Evolutionary conservation across 2,329 filamentous ascomycete species (phyloP).

Genomic region (Fusarium sp.): DNA sequence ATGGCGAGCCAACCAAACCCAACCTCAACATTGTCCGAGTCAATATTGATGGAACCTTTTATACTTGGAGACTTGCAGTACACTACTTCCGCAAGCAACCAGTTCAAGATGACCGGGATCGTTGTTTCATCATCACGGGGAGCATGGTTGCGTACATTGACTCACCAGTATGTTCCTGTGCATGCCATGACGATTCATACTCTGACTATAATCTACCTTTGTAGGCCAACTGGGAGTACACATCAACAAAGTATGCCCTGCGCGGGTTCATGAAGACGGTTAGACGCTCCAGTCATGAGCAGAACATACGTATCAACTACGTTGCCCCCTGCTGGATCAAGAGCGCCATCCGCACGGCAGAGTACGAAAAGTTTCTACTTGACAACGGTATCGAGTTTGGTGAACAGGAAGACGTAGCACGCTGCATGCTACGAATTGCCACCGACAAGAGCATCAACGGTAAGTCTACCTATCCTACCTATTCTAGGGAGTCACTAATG

Average conservation of each 20-base stretch:
- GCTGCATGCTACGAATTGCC: constrained; percentile 50
- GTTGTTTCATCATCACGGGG: constrained; percentile 62
- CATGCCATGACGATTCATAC: background rate
- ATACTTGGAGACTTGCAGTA: constrained; percentile 60
- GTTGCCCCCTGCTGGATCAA: constrained; percentile 58
- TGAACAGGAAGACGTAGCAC: constrained; percentile 48
- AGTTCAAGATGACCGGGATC: constrained; percentile 52
- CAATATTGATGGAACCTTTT: constrained; percentile 56
- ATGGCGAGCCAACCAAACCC: constrained; percentile 49
- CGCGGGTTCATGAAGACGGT: constrained; percentile 34
- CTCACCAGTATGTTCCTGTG: constrained; percentile 46
- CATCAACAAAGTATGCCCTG: constrained; percentile 32
- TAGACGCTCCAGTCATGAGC: constrained; percentile 42
- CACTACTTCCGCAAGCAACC: constrained; percentile 59
- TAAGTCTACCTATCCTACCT: background rate
- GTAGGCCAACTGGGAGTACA: constrained; percentile 40
- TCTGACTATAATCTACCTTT: background rate
- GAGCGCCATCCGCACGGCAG: constrained; percentile 51
- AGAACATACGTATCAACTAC: constrained; percentile 60
- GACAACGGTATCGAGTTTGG: constrained; percentile 56
- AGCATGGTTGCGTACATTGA: constrained; percentile 62
- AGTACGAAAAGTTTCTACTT: constrained; percentile 55
- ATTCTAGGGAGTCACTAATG: background rate
- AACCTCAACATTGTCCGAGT: constrained; percentile 56
- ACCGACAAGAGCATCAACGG: constrained; percentile 47